Conservation (phyloP, 1,284 basidiomycete species). For the Rhodotorula sp. region DNA sequence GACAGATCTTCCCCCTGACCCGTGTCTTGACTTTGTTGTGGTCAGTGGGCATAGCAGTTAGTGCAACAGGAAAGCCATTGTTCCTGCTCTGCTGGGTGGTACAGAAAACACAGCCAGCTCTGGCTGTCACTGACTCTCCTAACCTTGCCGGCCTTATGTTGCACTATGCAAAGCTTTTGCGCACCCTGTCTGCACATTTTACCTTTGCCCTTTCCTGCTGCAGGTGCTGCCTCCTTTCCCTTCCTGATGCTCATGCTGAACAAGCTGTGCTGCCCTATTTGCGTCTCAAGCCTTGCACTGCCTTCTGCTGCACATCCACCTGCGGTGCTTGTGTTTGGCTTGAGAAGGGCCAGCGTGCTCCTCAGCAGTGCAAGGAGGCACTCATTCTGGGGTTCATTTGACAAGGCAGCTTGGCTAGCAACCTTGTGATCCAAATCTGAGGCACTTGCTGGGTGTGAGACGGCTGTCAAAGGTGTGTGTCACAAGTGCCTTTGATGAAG, state of each 20-base stretch:
- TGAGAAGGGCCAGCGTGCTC: neutral
- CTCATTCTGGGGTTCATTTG: conserved; percentile 67
- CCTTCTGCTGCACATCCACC: conserved; percentile 2
- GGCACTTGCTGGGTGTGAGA: conserved; percentile 82
- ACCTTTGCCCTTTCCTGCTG: too few relatives aligned
- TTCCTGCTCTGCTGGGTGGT: neutral
- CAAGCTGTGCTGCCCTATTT: conserved; percentile 29
- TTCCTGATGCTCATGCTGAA: conserved; percentile 23
- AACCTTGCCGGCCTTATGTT: conserved; percentile 27
- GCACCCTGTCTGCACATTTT: conserved; percentile 8
- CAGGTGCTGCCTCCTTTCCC: neutral
- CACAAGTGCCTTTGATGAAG: conserved; percentile 62
- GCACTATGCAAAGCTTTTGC: conserved; percentile 29
- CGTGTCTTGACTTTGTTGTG: too few relatives aligned
- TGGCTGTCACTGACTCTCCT: neutral
- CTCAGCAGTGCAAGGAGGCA: conserved; percentile 17
- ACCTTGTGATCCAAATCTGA: conserved; percentile 87
- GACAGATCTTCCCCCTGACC: too few relatives aligned
- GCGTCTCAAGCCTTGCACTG: conserved; percentile 13
- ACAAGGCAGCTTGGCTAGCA: conserved; percentile 83
- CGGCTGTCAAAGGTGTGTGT: conserved; percentile 88
- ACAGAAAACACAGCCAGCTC: conserved; percentile 10
- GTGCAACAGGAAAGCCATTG: too few relatives aligned
- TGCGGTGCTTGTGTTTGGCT: conserved; percentile 1
- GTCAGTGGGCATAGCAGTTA: too few relatives aligned